Evolutionary conservation across 441 rosid species (phyloP).

Genomic region (Populus tomentosa): DNA sequence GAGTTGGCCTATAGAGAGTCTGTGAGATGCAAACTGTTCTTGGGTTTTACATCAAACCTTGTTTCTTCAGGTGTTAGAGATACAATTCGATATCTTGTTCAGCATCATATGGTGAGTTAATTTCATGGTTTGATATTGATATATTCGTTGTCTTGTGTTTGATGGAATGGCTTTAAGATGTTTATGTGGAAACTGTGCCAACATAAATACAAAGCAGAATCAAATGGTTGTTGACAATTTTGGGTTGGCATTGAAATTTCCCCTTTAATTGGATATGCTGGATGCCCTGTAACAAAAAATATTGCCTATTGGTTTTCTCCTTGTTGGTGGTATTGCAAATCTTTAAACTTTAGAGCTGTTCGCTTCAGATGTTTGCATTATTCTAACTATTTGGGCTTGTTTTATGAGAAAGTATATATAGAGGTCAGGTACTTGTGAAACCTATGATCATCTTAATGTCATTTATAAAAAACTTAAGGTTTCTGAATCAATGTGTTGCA

Average conservation of each 20-base stretch:
- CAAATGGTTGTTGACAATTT: too few relatives aligned
- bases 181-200: not conserved
- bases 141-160: not conserved
- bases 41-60: slow-evolving; percentile 94
- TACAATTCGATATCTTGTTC: slow-evolving; percentile 70
- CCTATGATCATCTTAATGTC: not conserved
- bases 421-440: not conserved
- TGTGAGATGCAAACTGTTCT: slow-evolving; percentile 76
- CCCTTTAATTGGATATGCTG: not conserved
- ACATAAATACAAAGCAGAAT: not conserved
- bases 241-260: not conserved
- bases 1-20: slow-evolving; percentile 54
- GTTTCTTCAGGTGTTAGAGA: slow-evolving; percentile 91
- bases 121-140: not conserved
- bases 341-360: not conserved
- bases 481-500: not conserved
- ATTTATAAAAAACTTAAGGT: not conserved
- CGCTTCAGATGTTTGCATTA: not conserved
- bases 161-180: not conserved
- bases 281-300: not conserved
- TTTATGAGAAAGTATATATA: not conserved
- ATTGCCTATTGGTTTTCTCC: not conserved
- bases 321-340: not conserved
- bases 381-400: not conserved
- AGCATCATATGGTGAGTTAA: slow-evolving; percentile 77